Evolutionary conservation across 768 basidiomycete genomes (phyloP), one percentile per base, ranked within the genome.

Genomic region (Auricularia sp.): DNA sequence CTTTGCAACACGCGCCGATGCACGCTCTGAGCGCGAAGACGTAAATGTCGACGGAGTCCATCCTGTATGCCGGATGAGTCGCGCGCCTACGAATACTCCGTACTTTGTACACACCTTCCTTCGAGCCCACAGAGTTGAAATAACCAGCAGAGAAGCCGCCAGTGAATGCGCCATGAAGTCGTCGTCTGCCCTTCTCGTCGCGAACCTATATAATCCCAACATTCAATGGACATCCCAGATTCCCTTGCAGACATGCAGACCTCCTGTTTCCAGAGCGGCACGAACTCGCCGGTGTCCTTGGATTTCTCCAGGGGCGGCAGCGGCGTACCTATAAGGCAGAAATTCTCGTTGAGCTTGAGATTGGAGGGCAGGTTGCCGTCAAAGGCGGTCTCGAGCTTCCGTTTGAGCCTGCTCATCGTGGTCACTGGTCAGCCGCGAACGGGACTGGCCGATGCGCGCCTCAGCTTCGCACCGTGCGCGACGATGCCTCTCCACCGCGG

Each of bases 111-210:
- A 34, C 64, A 87, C 95, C 95, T 83, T 98, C 95, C 74, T 96
- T 93, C 5, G 91, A 94, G 1, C 97, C 97, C 43, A 96, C 96
- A 1, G 88, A 83, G 74, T 98, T 98, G 79, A 88, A 98, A 77
- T 98, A 98, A 0, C 96, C 96, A 34, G 97, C 97, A 63, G 91
- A 93, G 80, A 93, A 99, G 11, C 97, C 97, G 29, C 97, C 97
- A 0, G 95, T 98, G 77, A 98, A 99, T 3, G 97, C 97, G 3
- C 97, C 97, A 72, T 99, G 97, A n/a, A 99, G 78, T 64, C 97
- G 79, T 68, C 93, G 78, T 56, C 96, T 83, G 36, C 94, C 93
- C 72, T 97, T 86, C 76, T 98, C 95, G 77, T 98, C 95, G 69
- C 90, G 82, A 11, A 93, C 92, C 90, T 93, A 66, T 47, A 56